Evolutionary conservation across 208 protist species (phyloP).

Genomic region (Trypanosoma melophagium): DNA sequence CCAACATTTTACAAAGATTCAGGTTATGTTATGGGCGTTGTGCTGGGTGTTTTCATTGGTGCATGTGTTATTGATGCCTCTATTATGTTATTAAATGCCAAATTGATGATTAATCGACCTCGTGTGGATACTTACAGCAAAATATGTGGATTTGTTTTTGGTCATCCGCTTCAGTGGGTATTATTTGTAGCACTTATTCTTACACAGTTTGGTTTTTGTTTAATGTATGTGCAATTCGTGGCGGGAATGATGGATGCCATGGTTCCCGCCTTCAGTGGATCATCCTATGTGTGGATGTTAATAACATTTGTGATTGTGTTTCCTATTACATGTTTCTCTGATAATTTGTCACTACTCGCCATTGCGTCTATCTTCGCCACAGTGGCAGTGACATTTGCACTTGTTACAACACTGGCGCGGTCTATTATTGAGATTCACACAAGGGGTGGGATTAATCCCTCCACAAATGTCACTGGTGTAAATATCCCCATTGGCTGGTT

Average conservation of each 20-base stretch:
- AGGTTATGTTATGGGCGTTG: constrained; percentile 14
- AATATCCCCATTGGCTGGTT: constrained; percentile 20
- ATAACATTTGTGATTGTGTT: constrained; percentile 23
- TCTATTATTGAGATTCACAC: constrained; percentile 11
- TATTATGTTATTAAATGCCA: constrained; percentile 21
- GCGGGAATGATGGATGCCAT: constrained; percentile 21
- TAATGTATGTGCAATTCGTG: constrained; percentile 28
- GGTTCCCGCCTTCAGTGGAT: constrained; percentile 9
- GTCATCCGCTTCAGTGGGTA: constrained; percentile 9
- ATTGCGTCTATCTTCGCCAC: constrained; percentile 23
- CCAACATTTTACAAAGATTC: constrained; percentile 23
- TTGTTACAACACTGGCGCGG: constrained; percentile 8
- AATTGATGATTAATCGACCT: constrained; percentile 11
- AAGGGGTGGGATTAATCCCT: not conserved
- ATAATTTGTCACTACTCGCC: constrained; percentile 28
- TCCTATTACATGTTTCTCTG: constrained; percentile 21
- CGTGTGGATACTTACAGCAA: constrained; percentile 26
- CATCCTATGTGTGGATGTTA: constrained; percentile 15
- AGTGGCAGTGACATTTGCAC: constrained; percentile 17
- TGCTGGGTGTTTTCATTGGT: constrained; percentile 17
- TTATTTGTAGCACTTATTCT: constrained; percentile 27
- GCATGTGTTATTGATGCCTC: constrained; percentile 23
- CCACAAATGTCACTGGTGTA: constrained; percentile 2
- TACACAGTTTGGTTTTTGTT: constrained; percentile 36
- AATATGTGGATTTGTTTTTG: constrained; percentile 19